A percentile compares a stretch with the other conserved stretches of the same genome.
These are phyloP conservation scores for Podospora didyma DNA, from an alignment of 495 filamentous ascomycete species.

Conservation along the genomic window DNA sequence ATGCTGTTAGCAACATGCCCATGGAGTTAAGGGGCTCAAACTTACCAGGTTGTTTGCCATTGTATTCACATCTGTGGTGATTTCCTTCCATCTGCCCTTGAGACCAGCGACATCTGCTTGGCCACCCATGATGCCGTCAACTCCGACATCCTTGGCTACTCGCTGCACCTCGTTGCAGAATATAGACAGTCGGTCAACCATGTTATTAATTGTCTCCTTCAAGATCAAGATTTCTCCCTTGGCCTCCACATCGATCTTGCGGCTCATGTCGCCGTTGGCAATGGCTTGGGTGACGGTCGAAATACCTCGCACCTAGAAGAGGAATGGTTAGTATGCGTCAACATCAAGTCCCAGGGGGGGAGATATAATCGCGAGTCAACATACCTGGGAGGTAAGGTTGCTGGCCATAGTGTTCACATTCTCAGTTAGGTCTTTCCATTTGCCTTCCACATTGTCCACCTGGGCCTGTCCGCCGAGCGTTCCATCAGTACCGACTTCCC, in stretches of 20 bases:
- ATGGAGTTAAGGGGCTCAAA: constrained; percentile 6
- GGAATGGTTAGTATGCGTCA: constrained; percentile 2
- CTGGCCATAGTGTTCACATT: constrained; percentile 95
- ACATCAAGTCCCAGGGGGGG: background rate
- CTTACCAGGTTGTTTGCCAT: constrained; percentile 89
- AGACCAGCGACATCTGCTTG: constrained; percentile 94
- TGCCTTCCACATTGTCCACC: constrained; percentile 96
- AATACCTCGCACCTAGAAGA: constrained; percentile 72
- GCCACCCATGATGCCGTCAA: constrained; percentile 98
- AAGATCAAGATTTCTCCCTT: constrained; percentile 91
- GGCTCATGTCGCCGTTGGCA: constrained; percentile 86
- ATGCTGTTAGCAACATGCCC: constrained; percentile 10
- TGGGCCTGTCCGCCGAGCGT: constrained; percentile 93
- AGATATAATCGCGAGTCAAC: background rate
- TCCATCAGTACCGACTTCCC: constrained; percentile 97
- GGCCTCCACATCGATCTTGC: constrained; percentile 93
- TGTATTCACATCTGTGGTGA: constrained; percentile 95
- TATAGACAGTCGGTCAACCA: constrained; percentile 92
- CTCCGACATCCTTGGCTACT: constrained; percentile 94
- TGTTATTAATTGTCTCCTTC: constrained; percentile 98
- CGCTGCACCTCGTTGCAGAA: constrained; percentile 97
- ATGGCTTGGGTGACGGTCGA: constrained; percentile 97
- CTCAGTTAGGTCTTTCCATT: constrained; percentile 98
- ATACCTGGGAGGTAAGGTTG: constrained; percentile 81
- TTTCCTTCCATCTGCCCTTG: constrained; percentile 95